A percentile compares a stretch with the other conserved stretches of the same genome.
Conservation (phyloP, 1,284 basidiomycete genomes). For the Ganoderma lingzhi region DNA sequence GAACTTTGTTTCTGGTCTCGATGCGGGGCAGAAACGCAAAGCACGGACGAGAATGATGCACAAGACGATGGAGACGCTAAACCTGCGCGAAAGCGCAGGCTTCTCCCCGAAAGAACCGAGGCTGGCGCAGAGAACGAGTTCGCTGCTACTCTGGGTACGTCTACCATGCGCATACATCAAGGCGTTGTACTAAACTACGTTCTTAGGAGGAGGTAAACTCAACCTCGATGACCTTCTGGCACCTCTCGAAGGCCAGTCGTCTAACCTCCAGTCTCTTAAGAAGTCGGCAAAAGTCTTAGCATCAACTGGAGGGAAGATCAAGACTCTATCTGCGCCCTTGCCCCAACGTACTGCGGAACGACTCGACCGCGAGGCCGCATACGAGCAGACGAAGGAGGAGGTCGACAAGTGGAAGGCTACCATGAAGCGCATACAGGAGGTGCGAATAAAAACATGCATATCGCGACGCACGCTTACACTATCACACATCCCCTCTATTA, state of each 20-base stretch:
- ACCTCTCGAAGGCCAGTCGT: conserved; percentile 64
- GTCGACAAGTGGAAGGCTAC: conserved; percentile 94
- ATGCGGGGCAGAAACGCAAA: conserved; percentile 79
- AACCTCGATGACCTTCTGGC: conserved; percentile 80
- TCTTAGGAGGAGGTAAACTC: conserved; percentile 59
- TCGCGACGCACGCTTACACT: background rate
- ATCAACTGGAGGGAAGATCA: conserved; percentile 56
- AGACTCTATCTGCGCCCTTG: conserved; percentile 85
- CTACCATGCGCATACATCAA: background rate
- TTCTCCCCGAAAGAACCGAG: conserved; percentile 77
- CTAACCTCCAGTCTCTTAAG: conserved; percentile 70
- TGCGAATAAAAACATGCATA: conserved; percentile 34
- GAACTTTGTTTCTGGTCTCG: conserved; percentile 76
- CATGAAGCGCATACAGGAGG: conserved; percentile 89
- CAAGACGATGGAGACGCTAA: conserved; percentile 39
- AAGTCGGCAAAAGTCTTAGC: conserved; percentile 70
- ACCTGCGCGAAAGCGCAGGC: conserved; percentile 61
- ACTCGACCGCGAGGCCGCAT: conserved; percentile 93
- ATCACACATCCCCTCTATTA: conserved; percentile 6
- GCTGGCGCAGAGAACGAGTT: conserved; percentile 82
- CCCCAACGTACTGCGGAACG: conserved; percentile 89
- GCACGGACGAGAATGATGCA: conserved; percentile 47
- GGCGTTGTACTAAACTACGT: conserved; percentile 6
- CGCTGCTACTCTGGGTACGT: conserved; percentile 59
- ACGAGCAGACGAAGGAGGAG: conserved; percentile 92